phyloP scores from a whole-genome alignment of 257 asterid genomes.

The Thymus quinquecostatus region DNA sequence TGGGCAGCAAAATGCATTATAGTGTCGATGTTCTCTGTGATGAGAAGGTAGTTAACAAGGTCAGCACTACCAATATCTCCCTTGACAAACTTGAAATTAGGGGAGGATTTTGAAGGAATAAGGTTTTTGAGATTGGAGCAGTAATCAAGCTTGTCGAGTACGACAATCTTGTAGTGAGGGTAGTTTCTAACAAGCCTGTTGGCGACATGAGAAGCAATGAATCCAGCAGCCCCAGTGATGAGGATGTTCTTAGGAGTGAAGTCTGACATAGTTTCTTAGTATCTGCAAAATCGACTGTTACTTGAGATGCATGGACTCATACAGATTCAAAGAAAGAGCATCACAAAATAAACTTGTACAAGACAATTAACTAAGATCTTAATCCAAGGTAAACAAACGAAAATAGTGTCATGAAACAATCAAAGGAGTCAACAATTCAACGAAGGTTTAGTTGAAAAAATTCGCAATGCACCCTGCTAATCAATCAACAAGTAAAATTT shows the following conservation, averaged over 20 bases:
- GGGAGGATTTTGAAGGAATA: constrained; percentile 67
- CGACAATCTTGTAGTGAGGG: constrained; percentile 89
- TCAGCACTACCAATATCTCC: constrained; percentile 96
- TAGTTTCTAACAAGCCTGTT: constrained; percentile 82
- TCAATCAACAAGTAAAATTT: constrained; percentile 23
- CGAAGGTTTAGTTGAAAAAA: background rate
- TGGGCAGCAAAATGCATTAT: constrained; percentile 99
- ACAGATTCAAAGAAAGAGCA: background rate
- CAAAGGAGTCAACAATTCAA: background rate
- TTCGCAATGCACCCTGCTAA: constrained; percentile 5
- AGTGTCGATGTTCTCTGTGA: constrained; percentile 91
- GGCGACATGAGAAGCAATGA: constrained; percentile 97
- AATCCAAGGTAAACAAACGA: background rate
- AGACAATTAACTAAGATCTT: constrained; percentile 1
- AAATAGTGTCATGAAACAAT: background rate
- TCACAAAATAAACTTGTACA: background rate
- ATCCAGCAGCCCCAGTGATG: constrained; percentile 99
- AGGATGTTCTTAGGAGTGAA: constrained; percentile 90
- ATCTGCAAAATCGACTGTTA: constrained; percentile 37
- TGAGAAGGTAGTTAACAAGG: constrained; percentile 94
- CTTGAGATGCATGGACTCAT: constrained; percentile 7
- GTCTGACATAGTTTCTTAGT: constrained; percentile 53
- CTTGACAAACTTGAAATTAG: constrained; percentile 89
- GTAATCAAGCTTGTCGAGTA: constrained; percentile 95
- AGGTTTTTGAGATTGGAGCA: constrained; percentile 92